These are phyloP conservation scores for Stemphylium vesicarium DNA, from an alignment of 2,329 filamentous ascomycete genomes.

Conservation along the genomic window DNA sequence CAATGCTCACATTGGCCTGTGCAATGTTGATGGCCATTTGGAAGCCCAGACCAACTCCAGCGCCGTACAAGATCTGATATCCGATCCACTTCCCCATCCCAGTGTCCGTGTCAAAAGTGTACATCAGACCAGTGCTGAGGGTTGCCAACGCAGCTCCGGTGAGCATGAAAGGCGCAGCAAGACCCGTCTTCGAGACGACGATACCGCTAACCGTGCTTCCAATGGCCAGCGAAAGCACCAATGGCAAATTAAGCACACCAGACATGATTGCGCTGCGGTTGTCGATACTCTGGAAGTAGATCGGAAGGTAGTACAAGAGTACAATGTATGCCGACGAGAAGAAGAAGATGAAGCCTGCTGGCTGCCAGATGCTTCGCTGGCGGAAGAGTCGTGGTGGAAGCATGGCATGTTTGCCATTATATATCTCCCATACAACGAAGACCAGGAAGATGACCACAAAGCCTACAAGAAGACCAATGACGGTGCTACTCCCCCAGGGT, in stretches of 20 bases:
- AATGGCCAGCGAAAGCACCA: conserved; percentile 46
- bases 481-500: conserved; percentile 40
- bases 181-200: conserved; percentile 34
- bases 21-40: conserved; percentile 43
- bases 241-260: conserved; percentile 53
- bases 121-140: conserved; percentile 52
- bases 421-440: conserved; percentile 48
- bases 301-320: conserved; percentile 55
- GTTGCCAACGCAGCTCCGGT: conserved; percentile 36
- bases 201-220: conserved; percentile 3
- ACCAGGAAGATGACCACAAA: conserved; percentile 48
- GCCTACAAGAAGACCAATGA: conserved; percentile 56
- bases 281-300: conserved; percentile 58
- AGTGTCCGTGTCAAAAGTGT: conserved; percentile 48
- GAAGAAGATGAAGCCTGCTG: conserved; percentile 48
- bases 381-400: conserved; percentile 49
- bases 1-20: conserved; percentile 40
- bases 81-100: conserved; percentile 52
- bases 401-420: conserved; percentile 50
- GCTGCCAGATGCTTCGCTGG: conserved; percentile 44
- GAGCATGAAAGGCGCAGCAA: conserved; percentile 44
- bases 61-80: conserved; percentile 54
- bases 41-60: conserved; percentile 41
- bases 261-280: conserved; percentile 44
- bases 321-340: conserved; percentile 46